phyloP scores from a whole-genome alignment of 2,329 filamentous ascomycete species.

The Fusarium armeniacum region DNA sequence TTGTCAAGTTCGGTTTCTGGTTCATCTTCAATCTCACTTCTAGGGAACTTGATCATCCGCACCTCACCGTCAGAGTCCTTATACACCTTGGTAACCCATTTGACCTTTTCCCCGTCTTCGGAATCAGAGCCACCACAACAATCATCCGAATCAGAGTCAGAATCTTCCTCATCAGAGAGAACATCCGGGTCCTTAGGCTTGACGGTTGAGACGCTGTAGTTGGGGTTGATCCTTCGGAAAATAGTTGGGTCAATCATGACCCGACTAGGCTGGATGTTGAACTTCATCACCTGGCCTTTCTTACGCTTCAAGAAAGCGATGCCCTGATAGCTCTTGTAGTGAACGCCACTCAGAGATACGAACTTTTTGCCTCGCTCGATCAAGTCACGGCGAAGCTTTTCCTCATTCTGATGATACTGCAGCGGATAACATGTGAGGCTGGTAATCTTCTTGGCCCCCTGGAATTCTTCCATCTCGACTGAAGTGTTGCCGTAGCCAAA shows the following conservation, averaged over 20 bases:
- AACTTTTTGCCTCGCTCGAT: conserved; percentile 89
- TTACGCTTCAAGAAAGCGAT: conserved; percentile 89
- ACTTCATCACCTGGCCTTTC: conserved; percentile 72
- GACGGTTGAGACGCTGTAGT: conserved; percentile 83
- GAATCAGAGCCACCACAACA: conserved; percentile 59
- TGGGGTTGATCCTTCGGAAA: conserved; percentile 87
- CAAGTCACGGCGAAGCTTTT: conserved; percentile 73
- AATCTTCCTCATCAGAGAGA: conserved; percentile 64
- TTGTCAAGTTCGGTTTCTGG: conserved; percentile 68
- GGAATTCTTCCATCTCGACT: conserved; percentile 80
- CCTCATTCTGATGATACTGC: conserved; percentile 81
- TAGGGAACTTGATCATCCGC: conserved; percentile 50
- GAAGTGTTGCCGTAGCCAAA: conserved; percentile 82
- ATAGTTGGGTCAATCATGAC: conserved; percentile 90
- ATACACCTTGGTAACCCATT: conserved; percentile 67
- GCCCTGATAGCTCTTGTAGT: conserved; percentile 86
- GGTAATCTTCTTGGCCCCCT: conserved; percentile 85
- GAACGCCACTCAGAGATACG: conserved; percentile 82
- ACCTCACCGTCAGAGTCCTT: conserved; percentile 60
- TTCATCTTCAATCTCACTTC: conserved; percentile 53
- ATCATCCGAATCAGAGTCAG: conserved; percentile 57
- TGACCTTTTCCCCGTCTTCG: conserved; percentile 59
- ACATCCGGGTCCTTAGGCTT: conserved; percentile 78
- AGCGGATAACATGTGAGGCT: conserved; percentile 83
- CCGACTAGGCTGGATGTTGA: conserved; percentile 87